These are phyloP conservation scores for Cercospora canescens DNA, from an alignment of 2,329 filamentous ascomycete genomes.

Conservation along the genomic window DNA sequence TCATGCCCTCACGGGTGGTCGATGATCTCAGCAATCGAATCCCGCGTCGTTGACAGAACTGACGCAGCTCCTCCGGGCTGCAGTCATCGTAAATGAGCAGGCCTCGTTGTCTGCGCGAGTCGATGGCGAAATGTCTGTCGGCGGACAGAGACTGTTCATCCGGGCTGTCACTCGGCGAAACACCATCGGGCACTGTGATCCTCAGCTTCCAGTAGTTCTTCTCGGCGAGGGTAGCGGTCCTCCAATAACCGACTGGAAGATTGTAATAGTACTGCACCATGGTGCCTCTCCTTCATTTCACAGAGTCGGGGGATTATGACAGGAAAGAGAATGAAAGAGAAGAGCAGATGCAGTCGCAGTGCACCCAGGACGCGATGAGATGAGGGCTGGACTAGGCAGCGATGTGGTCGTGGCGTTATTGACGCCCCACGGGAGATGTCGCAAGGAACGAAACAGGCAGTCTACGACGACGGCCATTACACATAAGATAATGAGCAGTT, in stretches of 20 bases:
- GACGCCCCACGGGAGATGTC: too few relatives aligned
- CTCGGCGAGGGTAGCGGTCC: neutral
- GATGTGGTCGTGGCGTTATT: neutral
- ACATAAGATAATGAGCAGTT: too few relatives aligned
- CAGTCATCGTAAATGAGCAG: constrained; percentile 6
- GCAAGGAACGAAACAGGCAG: neutral
- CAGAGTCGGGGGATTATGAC: neutral
- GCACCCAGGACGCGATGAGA: neutral
- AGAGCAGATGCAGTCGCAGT: neutral
- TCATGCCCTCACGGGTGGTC: neutral
- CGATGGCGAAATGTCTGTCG: neutral
- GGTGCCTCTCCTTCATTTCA: neutral
- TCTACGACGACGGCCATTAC: neutral
- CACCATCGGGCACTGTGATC: neutral
- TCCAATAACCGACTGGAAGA: neutral
- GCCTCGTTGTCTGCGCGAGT: neutral
- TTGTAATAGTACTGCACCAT: neutral
- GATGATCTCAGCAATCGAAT: neutral
- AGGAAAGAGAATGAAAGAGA: neutral
- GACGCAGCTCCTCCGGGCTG: neutral
- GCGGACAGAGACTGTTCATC: neutral
- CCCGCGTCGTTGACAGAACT: neutral
- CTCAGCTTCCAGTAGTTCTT: constrained; percentile 2
- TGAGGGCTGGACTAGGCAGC: too few relatives aligned
- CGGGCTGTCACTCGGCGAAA: neutral